Percentiles rank a stretch among this genome's conserved stretches.
Conservation (phyloP, 352 stramenopile species). For the Globisporangium rhizosaccharum region DNA sequence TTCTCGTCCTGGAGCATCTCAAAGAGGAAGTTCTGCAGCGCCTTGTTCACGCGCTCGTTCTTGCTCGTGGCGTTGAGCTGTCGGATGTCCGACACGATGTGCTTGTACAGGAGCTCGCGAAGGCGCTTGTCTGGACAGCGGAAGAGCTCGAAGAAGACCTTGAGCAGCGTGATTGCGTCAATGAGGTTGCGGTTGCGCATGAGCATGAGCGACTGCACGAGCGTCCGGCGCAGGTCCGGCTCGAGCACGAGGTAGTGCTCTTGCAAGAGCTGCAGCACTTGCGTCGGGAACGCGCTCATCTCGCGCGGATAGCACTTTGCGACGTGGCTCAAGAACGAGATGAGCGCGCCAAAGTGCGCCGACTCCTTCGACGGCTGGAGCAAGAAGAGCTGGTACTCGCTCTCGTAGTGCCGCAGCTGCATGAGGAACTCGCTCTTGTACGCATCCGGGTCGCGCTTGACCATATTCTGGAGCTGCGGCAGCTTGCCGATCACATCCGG, state of each 20-base stretch:
- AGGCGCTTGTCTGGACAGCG: conserved; percentile 95
- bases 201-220: conserved; percentile 94
- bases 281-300: conserved; percentile 80
- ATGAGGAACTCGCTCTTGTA: conserved; percentile 98
- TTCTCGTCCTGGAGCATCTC: conserved; percentile 90
- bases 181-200: conserved; percentile 94
- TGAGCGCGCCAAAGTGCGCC: conserved; percentile 92
- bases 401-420: conserved; percentile 95
- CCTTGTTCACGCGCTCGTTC: conserved; percentile 95
- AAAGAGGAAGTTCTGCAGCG: conserved; percentile 94
- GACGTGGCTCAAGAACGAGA: conserved; percentile 95
- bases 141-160: conserved; percentile 97
- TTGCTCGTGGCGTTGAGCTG: conserved; percentile 86
- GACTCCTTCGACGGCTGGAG: conserved; percentile 90
- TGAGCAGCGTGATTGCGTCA: conserved; percentile 89
- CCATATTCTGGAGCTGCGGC: conserved; percentile 97
- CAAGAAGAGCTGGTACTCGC: conserved; percentile 94
- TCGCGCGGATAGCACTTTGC: conserved; percentile 86
- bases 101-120: conserved; percentile 91
- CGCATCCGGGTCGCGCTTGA: conserved; percentile 95
- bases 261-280: conserved; percentile 92
- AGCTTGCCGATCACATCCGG: conserved; percentile 89
- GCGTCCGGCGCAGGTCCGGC: conserved; percentile 90
- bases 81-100: conserved; percentile 95
- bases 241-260: conserved; percentile 88